Evolutionary conservation across 257 asterid species (phyloP), one percentile per base, ranked within the genome.

Genomic region (Lantana camara): DNA sequence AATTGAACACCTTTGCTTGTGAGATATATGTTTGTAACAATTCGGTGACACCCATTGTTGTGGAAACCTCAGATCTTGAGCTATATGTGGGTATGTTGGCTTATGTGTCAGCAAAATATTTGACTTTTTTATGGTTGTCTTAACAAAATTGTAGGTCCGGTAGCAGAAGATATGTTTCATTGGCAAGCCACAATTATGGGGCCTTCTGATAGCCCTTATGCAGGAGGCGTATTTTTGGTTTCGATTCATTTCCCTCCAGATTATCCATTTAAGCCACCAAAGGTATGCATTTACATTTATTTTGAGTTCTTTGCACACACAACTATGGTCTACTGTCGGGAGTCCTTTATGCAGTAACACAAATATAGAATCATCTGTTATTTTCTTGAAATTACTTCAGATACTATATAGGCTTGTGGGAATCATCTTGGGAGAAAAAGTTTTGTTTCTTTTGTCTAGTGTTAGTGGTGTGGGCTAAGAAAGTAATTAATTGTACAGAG

Each of bases 121-220:
- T n/a, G n/a, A n/a, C n/a, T n/a, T n/a, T n/a, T n/a, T n/a, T n/a
- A n/a, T 17, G 9, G 40, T 24, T 15, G 14, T 21, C n/a, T 38
- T 11, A 40, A 37, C 22, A n/a, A 35, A 45, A 52, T 70, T 35
- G 73, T 46, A 77, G 82, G 82, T 15, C 82, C 78, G 21, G 75
- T 77, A n/a, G 78, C 73, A 16, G 75, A 77, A 64, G 81, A 76
- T 46, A 76, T 76, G 81, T 72, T 76, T 30, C 76, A 75, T 61
- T 75, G 80, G 76, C 76, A 75, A 54, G 80, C 80, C 6, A 70
- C 80, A 0, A 76, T 76, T 16, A 76, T 76, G 81, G 78, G 81
- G 56, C 81, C 81, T 44, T 4, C 69, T 22, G 81, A 76, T 32
- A 76, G 81, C 66, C 81, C 81, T 1, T 76, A 71, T 17, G 51